Evolutionary conservation across 23 red algal species (phyloP), one percentile per base, ranked within the genome.

Genomic region (Pyropia yezoensis): DNA sequence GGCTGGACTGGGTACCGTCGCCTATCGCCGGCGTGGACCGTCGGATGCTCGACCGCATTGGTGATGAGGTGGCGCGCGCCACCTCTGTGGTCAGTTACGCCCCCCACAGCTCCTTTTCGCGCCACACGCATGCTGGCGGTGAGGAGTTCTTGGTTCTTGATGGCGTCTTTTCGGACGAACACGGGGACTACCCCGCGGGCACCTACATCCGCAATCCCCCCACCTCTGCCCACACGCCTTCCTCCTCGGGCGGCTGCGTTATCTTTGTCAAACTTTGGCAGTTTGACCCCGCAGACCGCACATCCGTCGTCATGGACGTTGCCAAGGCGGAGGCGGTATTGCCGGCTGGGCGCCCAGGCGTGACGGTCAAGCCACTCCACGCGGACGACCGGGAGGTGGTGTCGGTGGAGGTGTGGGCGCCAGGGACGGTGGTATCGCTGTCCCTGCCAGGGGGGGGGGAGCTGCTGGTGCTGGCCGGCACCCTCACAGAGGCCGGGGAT

Each of bases 91-190:
- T 61, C 4, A 24, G 57, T 0, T 61, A 61, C 27, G 57, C 57
- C 9, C 7, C 57, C 24, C 6, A 14, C 13, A 61, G 57, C 57
- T 26, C 23, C 24, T 61, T 61, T 14, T 61, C 57, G 11, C 24
- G 24, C 27, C 57, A 61, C 14, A 61, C 57, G 3, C 57, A 61
- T 14, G 27, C 57, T 26, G 57, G 57, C 13, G 57, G 57, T 2
- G 57, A 61, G 57, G 57, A 61, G 27, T 61, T 61, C 27, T 26
- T 61, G 23, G 57, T 61, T 26, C 57, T 61, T 8, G 57, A 61
- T 61, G 57, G 57, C 12, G 13, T 61, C 24, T 61, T 61, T 14
- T 28, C 23, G 57, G 57, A 61, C 27, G 57, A 61, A 11, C 57
- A 61, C 27, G 57, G 57, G 4, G 57, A 61, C 57, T 61, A 26